These are phyloP conservation scores for Dictyostelium discoideum DNA, from an alignment of 78 protist species.

Conservation along the genomic window DNA sequence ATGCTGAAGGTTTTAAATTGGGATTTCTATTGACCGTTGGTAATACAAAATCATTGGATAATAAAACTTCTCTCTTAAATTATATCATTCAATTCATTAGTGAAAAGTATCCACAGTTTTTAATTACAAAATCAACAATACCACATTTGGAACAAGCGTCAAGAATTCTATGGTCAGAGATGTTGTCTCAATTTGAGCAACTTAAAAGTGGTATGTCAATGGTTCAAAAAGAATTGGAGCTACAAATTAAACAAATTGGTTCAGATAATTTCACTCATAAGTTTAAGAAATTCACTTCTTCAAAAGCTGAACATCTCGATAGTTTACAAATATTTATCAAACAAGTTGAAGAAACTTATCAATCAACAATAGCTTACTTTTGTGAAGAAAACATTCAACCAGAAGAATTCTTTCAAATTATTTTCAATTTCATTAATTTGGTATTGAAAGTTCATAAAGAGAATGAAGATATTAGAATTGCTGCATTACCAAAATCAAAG, in stretches of 20 bases:
- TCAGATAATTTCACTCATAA: conserved; percentile 14
- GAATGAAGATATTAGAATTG: conserved; percentile 1
- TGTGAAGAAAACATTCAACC: conserved; percentile 47
- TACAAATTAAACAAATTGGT: conserved; percentile 38
- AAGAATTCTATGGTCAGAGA: conserved; percentile 36
- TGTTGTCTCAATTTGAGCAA: not conserved
- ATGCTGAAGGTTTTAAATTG: conserved; percentile 71
- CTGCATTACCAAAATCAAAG: not conserved
- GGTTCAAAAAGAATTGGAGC: conserved; percentile 46
- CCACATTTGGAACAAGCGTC: conserved; percentile 32
- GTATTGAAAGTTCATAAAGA: conserved; percentile 33
- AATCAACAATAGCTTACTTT: conserved; percentile 9
- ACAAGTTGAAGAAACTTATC: conserved; percentile 37
- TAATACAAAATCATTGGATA: conserved; percentile 62
- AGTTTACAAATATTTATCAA: conserved; percentile 11
- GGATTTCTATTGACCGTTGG: not conserved
- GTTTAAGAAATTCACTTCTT: not conserved
- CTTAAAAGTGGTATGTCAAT: conserved; percentile 30
- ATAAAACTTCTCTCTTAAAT: conserved; percentile 11
- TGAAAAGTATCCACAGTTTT: conserved; percentile 33
- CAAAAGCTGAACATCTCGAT: conserved; percentile 2
- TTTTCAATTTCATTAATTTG: not conserved
- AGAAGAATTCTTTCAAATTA: conserved; percentile 52
- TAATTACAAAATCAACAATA: conserved; percentile 5
- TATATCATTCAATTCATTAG: conserved; percentile 13